phyloP scores from a whole-genome alignment of 306 rosid genomes.

The Gastrolobium villosum region DNA sequence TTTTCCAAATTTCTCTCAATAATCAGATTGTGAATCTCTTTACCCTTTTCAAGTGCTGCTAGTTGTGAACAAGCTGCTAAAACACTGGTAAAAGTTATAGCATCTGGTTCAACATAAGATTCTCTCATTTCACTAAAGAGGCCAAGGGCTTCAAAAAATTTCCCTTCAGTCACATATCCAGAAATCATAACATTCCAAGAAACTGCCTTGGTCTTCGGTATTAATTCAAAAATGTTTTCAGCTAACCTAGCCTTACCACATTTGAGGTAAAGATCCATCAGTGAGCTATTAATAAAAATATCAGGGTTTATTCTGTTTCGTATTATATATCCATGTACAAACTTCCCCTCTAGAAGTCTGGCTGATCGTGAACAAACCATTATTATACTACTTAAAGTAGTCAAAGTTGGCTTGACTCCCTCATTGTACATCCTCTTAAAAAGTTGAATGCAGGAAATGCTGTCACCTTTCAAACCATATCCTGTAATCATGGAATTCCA shows the following conservation, averaged over 20 bases:
- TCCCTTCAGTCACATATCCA: conserved; percentile 69
- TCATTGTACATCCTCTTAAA: conserved; percentile 72
- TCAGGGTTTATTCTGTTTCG: conserved; percentile 66
- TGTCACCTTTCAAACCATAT: conserved; percentile 75
- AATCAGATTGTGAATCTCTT: conserved; percentile 71
- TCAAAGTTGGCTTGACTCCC: conserved; percentile 67
- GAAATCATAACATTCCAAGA: conserved; percentile 89
- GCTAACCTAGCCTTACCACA: conserved; percentile 73
- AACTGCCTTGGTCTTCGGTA: conserved; percentile 59
- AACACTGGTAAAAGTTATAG: conserved; percentile 70
- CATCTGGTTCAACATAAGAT: conserved; percentile 66
- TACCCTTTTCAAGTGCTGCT: conserved; percentile 81
- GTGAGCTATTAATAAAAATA: conserved; percentile 63
- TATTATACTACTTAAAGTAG: conserved; percentile 71
- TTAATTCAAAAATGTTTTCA: conserved; percentile 61
- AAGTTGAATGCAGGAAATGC: conserved; percentile 68
- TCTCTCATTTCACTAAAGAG: conserved; percentile 65
- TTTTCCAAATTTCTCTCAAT: conserved; percentile 57
- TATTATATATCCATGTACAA: conserved; percentile 72
- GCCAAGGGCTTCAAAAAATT: conserved; percentile 66
- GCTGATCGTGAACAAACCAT: conserved; percentile 71
- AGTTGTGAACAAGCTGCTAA: conserved; percentile 83
- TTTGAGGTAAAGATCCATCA: conserved; percentile 78
- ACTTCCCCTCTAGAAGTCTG: conserved; percentile 64
- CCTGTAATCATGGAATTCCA: conserved; percentile 84